These are phyloP conservation scores for Otatea glauca DNA, from an alignment of 176 grass and related monocot species.

Conservation along the genomic window DNA sequence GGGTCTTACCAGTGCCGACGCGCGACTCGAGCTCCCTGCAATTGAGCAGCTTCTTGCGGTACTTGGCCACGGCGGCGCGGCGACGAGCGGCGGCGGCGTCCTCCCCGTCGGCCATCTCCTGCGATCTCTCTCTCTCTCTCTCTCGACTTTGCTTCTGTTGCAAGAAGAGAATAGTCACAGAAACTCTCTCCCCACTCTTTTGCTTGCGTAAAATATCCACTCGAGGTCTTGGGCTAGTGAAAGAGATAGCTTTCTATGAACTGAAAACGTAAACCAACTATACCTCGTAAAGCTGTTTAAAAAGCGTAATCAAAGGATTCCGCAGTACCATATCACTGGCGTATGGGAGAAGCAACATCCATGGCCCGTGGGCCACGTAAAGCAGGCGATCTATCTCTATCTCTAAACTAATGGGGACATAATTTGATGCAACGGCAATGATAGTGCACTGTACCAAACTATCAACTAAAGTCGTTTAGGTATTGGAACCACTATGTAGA, in stretches of 20 bases:
- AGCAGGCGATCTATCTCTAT: too few species aligned
- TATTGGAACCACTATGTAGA: neutral
- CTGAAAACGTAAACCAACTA: neutral
- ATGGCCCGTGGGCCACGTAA: neutral
- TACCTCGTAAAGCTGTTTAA: neutral
- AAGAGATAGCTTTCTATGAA: neutral
- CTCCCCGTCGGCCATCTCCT: slow-evolving; percentile 68
- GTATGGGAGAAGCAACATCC: neutral
- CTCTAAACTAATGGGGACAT: neutral
- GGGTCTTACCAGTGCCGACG: slow-evolving; percentile 65
- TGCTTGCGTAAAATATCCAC: slow-evolving; percentile 38
- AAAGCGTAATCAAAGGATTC: neutral
- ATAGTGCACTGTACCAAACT: neutral
- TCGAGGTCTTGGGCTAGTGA: neutral
- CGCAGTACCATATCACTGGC: neutral
- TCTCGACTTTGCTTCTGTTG: slow-evolving; percentile 47
- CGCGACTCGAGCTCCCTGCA: slow-evolving; percentile 91
- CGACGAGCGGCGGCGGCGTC: slow-evolving; percentile 64
- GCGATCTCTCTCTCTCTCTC: neutral
- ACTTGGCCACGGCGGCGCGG: slow-evolving; percentile 54
- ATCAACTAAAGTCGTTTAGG: neutral
- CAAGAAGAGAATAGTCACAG: slow-evolving; percentile 47
- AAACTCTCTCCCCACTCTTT: neutral
- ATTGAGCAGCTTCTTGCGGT: slow-evolving; percentile 92
- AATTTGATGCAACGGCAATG: neutral